These are phyloP conservation scores for Pseudozyma pruni DNA, from an alignment of 1,284 basidiomycete genomes.

Conservation along the genomic window DNA sequence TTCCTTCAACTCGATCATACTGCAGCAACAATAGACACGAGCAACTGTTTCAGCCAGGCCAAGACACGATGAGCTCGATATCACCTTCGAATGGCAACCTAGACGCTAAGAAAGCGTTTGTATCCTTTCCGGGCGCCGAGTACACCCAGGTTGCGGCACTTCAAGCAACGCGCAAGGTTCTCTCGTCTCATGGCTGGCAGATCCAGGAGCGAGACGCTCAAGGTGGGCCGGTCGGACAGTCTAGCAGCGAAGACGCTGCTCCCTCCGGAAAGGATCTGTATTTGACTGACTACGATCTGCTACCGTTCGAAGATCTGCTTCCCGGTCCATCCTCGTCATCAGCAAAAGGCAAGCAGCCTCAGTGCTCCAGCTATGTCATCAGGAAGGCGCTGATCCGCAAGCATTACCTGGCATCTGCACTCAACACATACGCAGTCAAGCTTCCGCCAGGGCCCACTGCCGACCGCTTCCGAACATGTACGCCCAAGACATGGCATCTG, in stretches of 20 bases:
- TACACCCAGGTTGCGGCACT: constrained; percentile 61
- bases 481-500: constrained; percentile 85
- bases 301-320: constrained; percentile 61
- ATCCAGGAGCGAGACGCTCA: constrained; percentile 26
- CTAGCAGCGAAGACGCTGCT: constrained; percentile 1
- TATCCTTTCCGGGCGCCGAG: constrained; percentile 61
- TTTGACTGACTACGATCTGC: constrained; percentile 63
- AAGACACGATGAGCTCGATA: constrained; percentile 1
- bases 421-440: constrained; percentile 70
- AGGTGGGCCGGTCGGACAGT: neutral
- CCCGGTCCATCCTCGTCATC: constrained; percentile 10
- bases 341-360: constrained; percentile 68
- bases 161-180: constrained; percentile 38
- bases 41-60: neutral
- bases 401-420: constrained; percentile 84
- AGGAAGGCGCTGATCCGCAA: constrained; percentile 94
- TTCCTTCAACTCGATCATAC: neutral
- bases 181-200: constrained; percentile 46
- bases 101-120: constrained; percentile 24
- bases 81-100: neutral
- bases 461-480: constrained; percentile 41
- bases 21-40: neutral
- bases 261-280: constrained; percentile 41
- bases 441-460: constrained; percentile 22
- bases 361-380: constrained; percentile 87